Evolutionary conservation across 768 basidiomycete genomes (phyloP).

Genomic region (Phylloporus sp.): DNA sequence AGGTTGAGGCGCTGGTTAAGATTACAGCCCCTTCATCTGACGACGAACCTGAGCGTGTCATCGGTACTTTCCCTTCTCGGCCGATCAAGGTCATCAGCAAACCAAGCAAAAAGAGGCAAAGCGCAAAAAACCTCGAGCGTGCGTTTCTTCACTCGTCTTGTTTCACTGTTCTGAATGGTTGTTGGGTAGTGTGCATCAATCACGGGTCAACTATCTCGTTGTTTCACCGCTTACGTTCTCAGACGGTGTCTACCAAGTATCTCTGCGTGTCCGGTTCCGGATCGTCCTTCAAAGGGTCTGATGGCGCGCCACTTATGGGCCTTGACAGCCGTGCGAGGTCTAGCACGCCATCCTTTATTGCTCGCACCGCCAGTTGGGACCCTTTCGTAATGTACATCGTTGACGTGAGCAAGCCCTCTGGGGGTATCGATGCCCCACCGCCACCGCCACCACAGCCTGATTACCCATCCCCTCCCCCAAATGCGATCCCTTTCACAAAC

Average conservation of each 20-base stretch:
- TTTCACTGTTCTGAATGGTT: constrained; percentile 12
- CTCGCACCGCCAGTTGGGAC: constrained; percentile 89
- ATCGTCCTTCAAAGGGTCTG: constrained; percentile 89
- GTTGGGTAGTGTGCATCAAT: constrained; percentile 78
- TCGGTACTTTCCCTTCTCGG: constrained; percentile 87
- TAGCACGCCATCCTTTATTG: constrained; percentile 84
- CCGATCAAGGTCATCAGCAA: constrained; percentile 99
- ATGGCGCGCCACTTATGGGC: constrained; percentile 83
- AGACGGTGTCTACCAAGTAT: constrained; percentile 94
- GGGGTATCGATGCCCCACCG: constrained; percentile 71
- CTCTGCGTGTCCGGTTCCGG: constrained; percentile 93
- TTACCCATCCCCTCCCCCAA: constrained; percentile 89
- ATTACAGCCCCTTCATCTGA: constrained; percentile 78
- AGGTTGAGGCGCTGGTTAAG: constrained; percentile 90
- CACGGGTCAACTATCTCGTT: constrained; percentile 94
- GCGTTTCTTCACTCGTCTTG: constrained; percentile 35
- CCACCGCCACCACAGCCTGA: constrained; percentile 83
- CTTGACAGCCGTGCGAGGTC: constrained; percentile 66
- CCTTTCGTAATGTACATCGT: constrained; percentile 98
- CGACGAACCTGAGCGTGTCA: constrained; percentile 75
- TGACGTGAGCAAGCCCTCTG: constrained; percentile 81
- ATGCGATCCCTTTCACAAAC: constrained; percentile 81
- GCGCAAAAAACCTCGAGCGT: constrained; percentile 91
- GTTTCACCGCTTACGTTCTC: constrained; percentile 93
- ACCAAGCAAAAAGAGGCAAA: constrained; percentile 95